Percentiles rank a stretch among this genome's conserved stretches.
Conservation (phyloP, 371 early-diverging fungal species). For the Globomyces sp. region DNA sequence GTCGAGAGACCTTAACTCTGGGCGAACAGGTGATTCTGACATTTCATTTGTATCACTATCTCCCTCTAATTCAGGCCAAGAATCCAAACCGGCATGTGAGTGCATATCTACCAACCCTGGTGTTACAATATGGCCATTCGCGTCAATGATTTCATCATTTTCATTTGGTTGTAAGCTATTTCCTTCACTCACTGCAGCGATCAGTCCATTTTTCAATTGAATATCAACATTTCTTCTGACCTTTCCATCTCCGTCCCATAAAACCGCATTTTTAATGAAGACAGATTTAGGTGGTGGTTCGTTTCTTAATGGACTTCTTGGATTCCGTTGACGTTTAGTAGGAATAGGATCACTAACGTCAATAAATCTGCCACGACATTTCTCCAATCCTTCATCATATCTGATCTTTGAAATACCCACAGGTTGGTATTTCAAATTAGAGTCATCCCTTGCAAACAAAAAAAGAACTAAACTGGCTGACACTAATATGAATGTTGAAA, state of each 20-base stretch:
- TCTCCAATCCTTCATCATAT: neutral
- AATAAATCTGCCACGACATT: neutral
- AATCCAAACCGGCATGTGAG: slow-evolving; percentile 59
- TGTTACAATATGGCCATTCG: slow-evolving; percentile 66
- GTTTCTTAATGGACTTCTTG: neutral
- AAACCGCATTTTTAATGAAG: slow-evolving; percentile 20
- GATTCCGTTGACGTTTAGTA: neutral
- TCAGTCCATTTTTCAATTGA: slow-evolving; percentile 16
- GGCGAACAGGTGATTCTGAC: slow-evolving; percentile 57
- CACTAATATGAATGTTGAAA: too few relatives aligned
- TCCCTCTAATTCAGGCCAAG: slow-evolving; percentile 58
- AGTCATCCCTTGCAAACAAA: too few relatives aligned
- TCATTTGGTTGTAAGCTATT: neutral
- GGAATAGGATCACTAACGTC: neutral
- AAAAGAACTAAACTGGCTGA: too few relatives aligned
- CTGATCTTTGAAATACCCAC: neutral
- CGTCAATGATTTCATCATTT: slow-evolving; percentile 50
- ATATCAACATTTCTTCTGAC: slow-evolving; percentile 16
- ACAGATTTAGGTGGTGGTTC: neutral
- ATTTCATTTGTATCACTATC: slow-evolving; percentile 70
- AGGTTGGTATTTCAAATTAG: neutral
- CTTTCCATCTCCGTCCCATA: slow-evolving; percentile 25
- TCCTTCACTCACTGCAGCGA: slow-evolving; percentile 16
- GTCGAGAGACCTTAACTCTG: slow-evolving; percentile 40
- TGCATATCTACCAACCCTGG: slow-evolving; percentile 86